Evolutionary conservation across 768 basidiomycete species (phyloP).

Genomic region (Agaricus sinodeliciosus): DNA sequence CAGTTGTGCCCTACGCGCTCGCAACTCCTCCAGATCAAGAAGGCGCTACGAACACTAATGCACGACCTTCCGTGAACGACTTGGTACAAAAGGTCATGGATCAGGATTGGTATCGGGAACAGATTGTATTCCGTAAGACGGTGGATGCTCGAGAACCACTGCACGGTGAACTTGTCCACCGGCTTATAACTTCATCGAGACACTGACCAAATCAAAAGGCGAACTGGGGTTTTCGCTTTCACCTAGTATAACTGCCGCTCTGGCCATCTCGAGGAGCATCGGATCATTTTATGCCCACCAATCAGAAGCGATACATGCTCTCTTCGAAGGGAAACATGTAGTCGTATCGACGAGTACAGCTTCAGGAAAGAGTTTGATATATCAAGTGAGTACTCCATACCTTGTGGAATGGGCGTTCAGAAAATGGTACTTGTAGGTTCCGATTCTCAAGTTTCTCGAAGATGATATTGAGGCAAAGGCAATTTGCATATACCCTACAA

Average conservation of each 20-base stretch:
- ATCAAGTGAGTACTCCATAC: slow-evolving; percentile 45
- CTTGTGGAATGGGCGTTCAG: neutral
- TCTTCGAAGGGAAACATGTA: slow-evolving; percentile 56
- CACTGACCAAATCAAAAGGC: slow-evolving; percentile 23
- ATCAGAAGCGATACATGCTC: slow-evolving; percentile 60
- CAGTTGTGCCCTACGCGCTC: slow-evolving; percentile 45
- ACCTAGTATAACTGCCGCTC: slow-evolving; percentile 42
- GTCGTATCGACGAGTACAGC: slow-evolving; percentile 90
- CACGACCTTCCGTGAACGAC: slow-evolving; percentile 50
- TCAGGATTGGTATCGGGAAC: slow-evolving; percentile 62
- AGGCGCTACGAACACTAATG: slow-evolving; percentile 31
- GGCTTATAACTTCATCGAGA: neutral
- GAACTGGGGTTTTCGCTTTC: slow-evolving; percentile 54
- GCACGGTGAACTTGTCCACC: slow-evolving; percentile 34
- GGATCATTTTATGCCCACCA: slow-evolving; percentile 63
- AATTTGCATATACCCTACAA: slow-evolving; percentile 86
- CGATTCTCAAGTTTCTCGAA: slow-evolving; percentile 61
- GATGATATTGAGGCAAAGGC: slow-evolving; percentile 56
- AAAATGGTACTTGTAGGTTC: slow-evolving; percentile 40
- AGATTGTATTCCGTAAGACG: slow-evolving; percentile 55
- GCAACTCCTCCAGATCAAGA: slow-evolving; percentile 12
- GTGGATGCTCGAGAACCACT: slow-evolving; percentile 46
- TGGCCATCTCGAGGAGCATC: slow-evolving; percentile 56
- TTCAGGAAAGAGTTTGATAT: slow-evolving; percentile 84
- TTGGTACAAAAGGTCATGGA: slow-evolving; percentile 52